Percentiles rank a stretch among this genome's conserved stretches.
Evolutionary conservation across 805 yeast species (phyloP).

Genomic region (Candida succiphila): DNA sequence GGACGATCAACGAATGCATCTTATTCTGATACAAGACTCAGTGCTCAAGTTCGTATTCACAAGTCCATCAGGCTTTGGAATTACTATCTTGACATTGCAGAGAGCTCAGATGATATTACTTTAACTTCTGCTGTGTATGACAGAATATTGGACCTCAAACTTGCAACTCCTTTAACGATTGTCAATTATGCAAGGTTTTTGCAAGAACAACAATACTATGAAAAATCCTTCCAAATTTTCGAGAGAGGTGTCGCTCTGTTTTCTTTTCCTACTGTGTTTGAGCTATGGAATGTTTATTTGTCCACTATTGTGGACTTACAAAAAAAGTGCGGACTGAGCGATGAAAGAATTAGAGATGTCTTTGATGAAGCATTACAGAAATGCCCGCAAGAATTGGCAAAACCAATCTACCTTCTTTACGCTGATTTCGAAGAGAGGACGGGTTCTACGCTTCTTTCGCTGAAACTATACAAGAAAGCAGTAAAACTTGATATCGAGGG

Average conservation of each 20-base stretch:
- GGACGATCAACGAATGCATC: slow-evolving; percentile 8
- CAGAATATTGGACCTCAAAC: slow-evolving; percentile 40
- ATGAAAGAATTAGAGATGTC: slow-evolving; percentile 57
- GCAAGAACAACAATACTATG: slow-evolving; percentile 34
- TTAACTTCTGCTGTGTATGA: slow-evolving; percentile 39
- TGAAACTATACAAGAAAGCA: slow-evolving; percentile 36
- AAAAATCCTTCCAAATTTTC: slow-evolving; percentile 47
- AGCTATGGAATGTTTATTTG: slow-evolving; percentile 66
- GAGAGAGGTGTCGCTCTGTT: slow-evolving; percentile 63
- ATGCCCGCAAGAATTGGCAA: slow-evolving; percentile 39
- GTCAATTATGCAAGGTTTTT: slow-evolving; percentile 58
- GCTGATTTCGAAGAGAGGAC: slow-evolving; percentile 49
- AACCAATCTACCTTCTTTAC: slow-evolving; percentile 43
- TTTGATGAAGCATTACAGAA: slow-evolving; percentile 57
- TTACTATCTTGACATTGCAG: slow-evolving; percentile 61
- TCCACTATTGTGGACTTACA: slow-evolving; percentile 31
- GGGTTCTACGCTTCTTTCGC: slow-evolving; percentile 42
- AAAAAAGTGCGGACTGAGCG: slow-evolving; percentile 20
- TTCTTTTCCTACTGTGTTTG: slow-evolving; percentile 48
- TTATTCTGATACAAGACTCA: slow-evolving; percentile 29
- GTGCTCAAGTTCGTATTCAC: slow-evolving; percentile 51
- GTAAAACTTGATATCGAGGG: slow-evolving; percentile 18
- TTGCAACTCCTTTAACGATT: slow-evolving; percentile 60
- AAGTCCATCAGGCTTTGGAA: slow-evolving; percentile 64
- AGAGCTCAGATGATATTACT: slow-evolving; percentile 37